Evolutionary conservation across 2,329 filamentous ascomycete genomes (phyloP).

Genomic region (Fusarium nisikadoi): DNA sequence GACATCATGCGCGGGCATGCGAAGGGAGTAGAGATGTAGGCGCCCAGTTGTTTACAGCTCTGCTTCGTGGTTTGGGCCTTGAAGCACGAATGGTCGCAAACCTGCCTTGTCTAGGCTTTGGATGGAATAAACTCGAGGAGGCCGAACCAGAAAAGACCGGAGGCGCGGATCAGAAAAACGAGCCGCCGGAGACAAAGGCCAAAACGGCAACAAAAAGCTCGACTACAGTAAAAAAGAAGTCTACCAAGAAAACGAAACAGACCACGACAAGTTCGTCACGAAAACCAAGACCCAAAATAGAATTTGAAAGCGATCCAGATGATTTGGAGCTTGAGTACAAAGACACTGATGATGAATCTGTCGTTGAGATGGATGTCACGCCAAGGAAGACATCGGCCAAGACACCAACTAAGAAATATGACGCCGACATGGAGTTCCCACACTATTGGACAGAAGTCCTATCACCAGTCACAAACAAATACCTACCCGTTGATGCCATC

Average conservation of each 20-base stretch:
- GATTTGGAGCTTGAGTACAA: slow-evolving; percentile 53
- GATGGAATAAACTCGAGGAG: slow-evolving; percentile 89
- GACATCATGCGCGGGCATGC: slow-evolving; percentile 73
- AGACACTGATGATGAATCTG: slow-evolving; percentile 68
- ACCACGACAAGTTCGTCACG: slow-evolving; percentile 30
- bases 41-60: slow-evolving; percentile 87
- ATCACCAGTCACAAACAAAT: slow-evolving; percentile 82
- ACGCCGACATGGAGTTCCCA: slow-evolving; percentile 82
- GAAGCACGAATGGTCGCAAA: slow-evolving; percentile 87
- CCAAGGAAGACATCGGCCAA: slow-evolving; percentile 54
- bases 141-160: slow-evolving; percentile 65
- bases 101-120: slow-evolving; percentile 87
- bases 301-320: slow-evolving; percentile 55
- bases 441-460: slow-evolving; percentile 94
- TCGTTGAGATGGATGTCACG: slow-evolving; percentile 63
- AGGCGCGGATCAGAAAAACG: background rate
- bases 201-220: background rate
- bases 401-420: slow-evolving; percentile 63
- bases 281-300: slow-evolving; percentile 14
- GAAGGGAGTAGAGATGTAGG: slow-evolving; percentile 88
- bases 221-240: slow-evolving; percentile 1
- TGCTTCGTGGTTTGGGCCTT: slow-evolving; percentile 82
- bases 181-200: slow-evolving; percentile 12
- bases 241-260: slow-evolving; percentile 19
- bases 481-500: slow-evolving; percentile 81